Conservation (phyloP, 768 basidiomycete species). For the Tulasnella sp. region DNA sequence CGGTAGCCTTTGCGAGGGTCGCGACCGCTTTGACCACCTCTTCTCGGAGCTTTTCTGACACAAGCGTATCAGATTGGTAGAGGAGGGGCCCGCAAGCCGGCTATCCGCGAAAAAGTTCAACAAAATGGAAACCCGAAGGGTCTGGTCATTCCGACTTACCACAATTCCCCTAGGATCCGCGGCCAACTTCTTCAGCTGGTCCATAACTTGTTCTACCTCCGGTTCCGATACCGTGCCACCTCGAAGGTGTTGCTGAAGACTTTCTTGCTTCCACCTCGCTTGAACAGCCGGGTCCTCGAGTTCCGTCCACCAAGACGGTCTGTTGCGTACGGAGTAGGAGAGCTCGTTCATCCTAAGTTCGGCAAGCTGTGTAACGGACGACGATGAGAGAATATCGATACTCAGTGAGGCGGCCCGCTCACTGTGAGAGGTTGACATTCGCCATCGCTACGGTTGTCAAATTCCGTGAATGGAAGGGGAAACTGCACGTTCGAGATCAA, state of each 20-base stretch:
- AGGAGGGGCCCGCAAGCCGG: neutral
- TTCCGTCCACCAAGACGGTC: constrained; percentile 6
- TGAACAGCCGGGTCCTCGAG: neutral
- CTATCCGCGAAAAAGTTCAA: neutral
- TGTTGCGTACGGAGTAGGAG: neutral
- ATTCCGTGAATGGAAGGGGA: neutral
- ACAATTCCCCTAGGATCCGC: neutral
- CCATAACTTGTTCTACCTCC: neutral
- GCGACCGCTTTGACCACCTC: neutral
- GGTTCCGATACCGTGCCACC: neutral
- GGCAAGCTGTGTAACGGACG: neutral
- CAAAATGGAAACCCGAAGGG: neutral
- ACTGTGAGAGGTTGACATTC: neutral
- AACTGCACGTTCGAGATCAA: neutral
- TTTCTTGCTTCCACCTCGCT: neutral
- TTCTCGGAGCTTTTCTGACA: neutral
- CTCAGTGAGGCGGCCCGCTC: neutral
- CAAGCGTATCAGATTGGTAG: neutral
- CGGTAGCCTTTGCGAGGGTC: neutral
- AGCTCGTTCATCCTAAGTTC: constrained; percentile 1
- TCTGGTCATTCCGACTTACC: neutral
- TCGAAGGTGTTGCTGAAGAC: neutral
- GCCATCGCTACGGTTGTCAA: neutral
- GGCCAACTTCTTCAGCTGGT: neutral
- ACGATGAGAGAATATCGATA: neutral